Base-by-base conservation (phyloP, 2,329 filamentous ascomycete species). In the Leptographium lundbergii region DNA sequence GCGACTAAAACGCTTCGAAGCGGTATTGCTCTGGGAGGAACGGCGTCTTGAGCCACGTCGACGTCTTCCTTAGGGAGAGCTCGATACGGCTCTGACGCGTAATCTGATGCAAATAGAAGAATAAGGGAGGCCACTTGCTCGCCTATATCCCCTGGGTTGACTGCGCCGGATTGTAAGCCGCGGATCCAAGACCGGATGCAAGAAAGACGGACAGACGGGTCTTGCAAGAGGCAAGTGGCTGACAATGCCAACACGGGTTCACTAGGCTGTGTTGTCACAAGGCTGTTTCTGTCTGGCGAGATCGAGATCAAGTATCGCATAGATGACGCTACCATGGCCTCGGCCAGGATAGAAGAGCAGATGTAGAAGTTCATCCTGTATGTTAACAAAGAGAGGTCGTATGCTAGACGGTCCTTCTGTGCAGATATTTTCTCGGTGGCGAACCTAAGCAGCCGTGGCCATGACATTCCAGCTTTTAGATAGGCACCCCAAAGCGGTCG, bases 361-460 rank as follows among this genome's bases (percentile, higher is more conserved):
- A 58, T 39, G 52, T 58, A 58, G 17, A 58, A 58, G 17, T 54
- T 48, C 57, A 58, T 58, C 13, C 57, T 27, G 42, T 54, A 58
- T 14, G 56, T 52, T 22, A 57, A n/a, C 22, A 57, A n/a, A 22
- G 56, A 39, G 19, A 57, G n/a, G 47, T 42, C 47, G 11, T 57
- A 57, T 9, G 51, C 39, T 6, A 55, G 39, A n/a, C 39, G 39
- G 3, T 48, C 51, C 45, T 56, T 45, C 2, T 54, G 29, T 11
- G n/a, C 29, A 14, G 27, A 25, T 2, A 58, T 54, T 24, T 50
- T 47, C 2, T 36, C 39, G 13, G 14, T 22, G 4, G 57, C 57
- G 4, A 54, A 11, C 11, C 14, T 19, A 3, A 58, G 39, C 3
- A 58, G 39, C 19, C 4, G 4, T 2, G n/a, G 7, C 56, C 56